These are phyloP conservation scores for Xylaria sp. DNA, from an alignment of 2,329 filamentous ascomycete species.

Conservation along the genomic window DNA sequence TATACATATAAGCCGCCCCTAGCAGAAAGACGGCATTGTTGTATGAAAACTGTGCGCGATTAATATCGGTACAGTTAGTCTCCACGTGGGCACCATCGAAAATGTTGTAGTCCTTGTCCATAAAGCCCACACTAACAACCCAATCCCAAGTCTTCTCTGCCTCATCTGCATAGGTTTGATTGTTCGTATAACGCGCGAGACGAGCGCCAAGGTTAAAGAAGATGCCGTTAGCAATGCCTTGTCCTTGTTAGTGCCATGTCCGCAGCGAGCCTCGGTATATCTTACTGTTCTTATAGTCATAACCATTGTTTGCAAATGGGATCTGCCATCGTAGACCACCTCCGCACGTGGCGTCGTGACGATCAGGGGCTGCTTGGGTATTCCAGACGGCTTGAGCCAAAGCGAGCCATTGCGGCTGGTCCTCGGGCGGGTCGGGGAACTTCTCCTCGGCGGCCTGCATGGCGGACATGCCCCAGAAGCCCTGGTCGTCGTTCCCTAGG, in stretches of 20 bases:
- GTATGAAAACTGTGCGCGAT: slow-evolving; percentile 64
- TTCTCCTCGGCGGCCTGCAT: slow-evolving; percentile 71
- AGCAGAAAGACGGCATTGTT: slow-evolving; percentile 63
- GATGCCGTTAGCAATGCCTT: slow-evolving; percentile 59
- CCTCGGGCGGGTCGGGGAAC: slow-evolving; percentile 65
- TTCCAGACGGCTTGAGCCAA: slow-evolving; percentile 74
- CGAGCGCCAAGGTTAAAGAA: slow-evolving; percentile 66
- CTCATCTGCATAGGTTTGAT: slow-evolving; percentile 71
- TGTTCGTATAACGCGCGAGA: slow-evolving; percentile 71
- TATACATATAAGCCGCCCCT: slow-evolving; percentile 57
- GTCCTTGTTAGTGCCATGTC: slow-evolving; percentile 36
- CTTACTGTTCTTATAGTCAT: slow-evolving; percentile 53
- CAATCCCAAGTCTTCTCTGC: slow-evolving; percentile 70
- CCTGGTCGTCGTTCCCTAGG: slow-evolving; percentile 66
- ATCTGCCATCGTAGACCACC: slow-evolving; percentile 77
- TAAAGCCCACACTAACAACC: slow-evolving; percentile 60
- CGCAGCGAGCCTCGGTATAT: background rate
- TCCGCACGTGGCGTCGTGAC: slow-evolving; percentile 69
- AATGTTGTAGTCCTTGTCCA: slow-evolving; percentile 58
- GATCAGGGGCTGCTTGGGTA: slow-evolving; percentile 64
- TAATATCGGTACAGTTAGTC: slow-evolving; percentile 60
- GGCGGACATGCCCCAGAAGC: slow-evolving; percentile 73
- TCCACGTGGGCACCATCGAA: slow-evolving; percentile 63
- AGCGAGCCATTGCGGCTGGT: slow-evolving; percentile 69
- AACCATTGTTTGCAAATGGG: slow-evolving; percentile 68